These are phyloP conservation scores for Colletotrichum sp. DNA, from an alignment of 2,329 filamentous ascomycete genomes.

Conservation along the genomic window DNA sequence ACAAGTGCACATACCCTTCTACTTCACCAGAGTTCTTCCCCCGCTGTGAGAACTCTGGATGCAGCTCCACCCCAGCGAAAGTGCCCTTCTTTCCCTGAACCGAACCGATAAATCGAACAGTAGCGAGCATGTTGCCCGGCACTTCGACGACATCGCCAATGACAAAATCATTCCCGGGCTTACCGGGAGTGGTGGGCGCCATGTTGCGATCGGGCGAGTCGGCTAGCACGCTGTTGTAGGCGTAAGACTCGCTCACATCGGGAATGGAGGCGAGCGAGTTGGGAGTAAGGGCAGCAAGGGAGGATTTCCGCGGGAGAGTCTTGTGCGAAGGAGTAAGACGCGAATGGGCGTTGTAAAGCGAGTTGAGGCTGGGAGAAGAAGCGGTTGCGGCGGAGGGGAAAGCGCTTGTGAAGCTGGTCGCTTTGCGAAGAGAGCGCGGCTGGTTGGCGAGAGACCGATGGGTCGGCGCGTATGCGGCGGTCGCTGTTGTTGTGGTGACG, in stretches of 20 bases:
- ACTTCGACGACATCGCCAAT: constrained; percentile 90
- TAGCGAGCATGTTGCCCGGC: constrained; percentile 90
- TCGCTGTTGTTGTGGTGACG: constrained; percentile 23
- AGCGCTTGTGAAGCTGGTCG: constrained; percentile 36
- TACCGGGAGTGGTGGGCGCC: constrained; percentile 59
- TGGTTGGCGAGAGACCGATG: constrained; percentile 20
- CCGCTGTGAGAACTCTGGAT: constrained; percentile 76
- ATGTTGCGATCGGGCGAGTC: constrained; percentile 51
- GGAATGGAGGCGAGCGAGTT: constrained; percentile 68
- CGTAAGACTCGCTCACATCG: constrained; percentile 70
- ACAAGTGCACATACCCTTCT: constrained; percentile 71
- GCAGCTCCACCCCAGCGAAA: constrained; percentile 92
- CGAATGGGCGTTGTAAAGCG: constrained; percentile 55
- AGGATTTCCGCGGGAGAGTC: constrained; percentile 71
- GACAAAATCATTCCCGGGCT: constrained; percentile 61
- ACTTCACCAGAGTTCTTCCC: constrained; percentile 98
- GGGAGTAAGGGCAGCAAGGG: constrained; percentile 71
- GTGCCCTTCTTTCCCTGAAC: constrained; percentile 89
- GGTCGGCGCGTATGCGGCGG: constrained; percentile 20
- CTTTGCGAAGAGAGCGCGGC: constrained; percentile 46
- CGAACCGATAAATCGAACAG: constrained; percentile 84
- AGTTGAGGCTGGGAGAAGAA: constrained; percentile 65
- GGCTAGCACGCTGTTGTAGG: constrained; percentile 59
- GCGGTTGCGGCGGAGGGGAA: constrained; percentile 44
- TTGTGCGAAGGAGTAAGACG: constrained; percentile 40